phyloP scores from a whole-genome alignment of 495 filamentous ascomycete genomes.

The Neurospora pannonica region DNA sequence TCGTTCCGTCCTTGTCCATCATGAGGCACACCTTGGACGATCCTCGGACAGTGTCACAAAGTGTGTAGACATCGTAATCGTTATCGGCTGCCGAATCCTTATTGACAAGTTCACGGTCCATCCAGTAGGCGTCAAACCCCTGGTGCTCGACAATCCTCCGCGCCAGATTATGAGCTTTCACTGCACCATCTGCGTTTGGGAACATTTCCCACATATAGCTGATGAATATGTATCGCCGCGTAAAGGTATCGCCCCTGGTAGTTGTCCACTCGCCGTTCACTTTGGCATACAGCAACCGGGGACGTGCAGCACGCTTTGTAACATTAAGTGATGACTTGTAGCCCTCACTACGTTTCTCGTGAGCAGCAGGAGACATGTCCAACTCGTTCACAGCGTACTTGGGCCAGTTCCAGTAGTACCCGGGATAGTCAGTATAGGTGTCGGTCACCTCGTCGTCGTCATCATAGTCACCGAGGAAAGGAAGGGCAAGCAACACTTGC shows the following conservation, averaged over 20 bases:
- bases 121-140: background rate
- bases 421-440: background rate
- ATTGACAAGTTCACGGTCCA: background rate
- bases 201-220: background rate
- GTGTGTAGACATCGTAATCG: conserved; percentile 8
- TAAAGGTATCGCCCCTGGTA: background rate
- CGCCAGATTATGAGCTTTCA: background rate
- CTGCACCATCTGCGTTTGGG: background rate
- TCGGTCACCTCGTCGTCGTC: background rate
- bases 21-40: conserved; percentile 5
- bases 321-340: background rate
- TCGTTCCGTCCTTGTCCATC: background rate
- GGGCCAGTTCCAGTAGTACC: background rate
- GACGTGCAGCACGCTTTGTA: background rate
- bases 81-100: background rate
- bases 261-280: background rate
- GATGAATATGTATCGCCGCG: background rate
- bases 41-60: conserved; percentile 9
- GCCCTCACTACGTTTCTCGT: background rate
- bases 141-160: background rate
- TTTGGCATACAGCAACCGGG: background rate
- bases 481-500: background rate
- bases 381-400: background rate
- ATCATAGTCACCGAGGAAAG: background rate
- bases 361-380: background rate